Conservation (phyloP, 495 filamentous ascomycete species). For the Aspergillus avenaceus region DNA sequence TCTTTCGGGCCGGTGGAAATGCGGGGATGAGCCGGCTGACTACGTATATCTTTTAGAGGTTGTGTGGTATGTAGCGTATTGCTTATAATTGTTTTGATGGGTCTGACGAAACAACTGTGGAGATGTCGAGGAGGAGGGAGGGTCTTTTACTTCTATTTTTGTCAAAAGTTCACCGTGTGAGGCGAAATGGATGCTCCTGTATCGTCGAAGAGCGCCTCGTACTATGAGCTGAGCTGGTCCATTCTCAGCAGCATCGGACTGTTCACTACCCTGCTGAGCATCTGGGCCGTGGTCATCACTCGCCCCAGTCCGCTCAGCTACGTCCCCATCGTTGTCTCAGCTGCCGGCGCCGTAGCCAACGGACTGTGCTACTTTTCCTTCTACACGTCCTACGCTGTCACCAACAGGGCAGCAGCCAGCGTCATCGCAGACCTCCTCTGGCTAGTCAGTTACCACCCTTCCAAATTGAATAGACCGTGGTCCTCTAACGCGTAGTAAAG, state of each 20-base stretch:
- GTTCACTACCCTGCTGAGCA: conserved; percentile 21
- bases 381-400: conserved; percentile 20
- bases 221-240: conserved; percentile 34
- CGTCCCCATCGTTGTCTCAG: conserved; percentile 27
- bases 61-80: no score
- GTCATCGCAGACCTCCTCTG: conserved; percentile 29
- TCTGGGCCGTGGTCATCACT: conserved; percentile 25
- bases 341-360: conserved; percentile 26
- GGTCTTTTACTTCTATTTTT: not conserved
- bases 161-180: not conserved
- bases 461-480: not conserved
- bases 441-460: conserved; percentile 16
- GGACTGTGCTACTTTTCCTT: conserved; percentile 34
- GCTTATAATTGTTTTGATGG: no score
- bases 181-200: not conserved
- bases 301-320: conserved; percentile 19
- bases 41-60: no score
- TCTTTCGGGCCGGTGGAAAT: not conserved
- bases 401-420: conserved; percentile 18
- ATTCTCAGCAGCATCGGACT: conserved; percentile 32
- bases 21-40: not conserved
- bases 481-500: conserved; percentile 8
- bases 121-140: not conserved
- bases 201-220: not conserved
- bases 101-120: no score